phyloP scores from a whole-genome alignment of 1,139 yeast genomes.

The Nakaseomyces uthaithaninus region DNA sequence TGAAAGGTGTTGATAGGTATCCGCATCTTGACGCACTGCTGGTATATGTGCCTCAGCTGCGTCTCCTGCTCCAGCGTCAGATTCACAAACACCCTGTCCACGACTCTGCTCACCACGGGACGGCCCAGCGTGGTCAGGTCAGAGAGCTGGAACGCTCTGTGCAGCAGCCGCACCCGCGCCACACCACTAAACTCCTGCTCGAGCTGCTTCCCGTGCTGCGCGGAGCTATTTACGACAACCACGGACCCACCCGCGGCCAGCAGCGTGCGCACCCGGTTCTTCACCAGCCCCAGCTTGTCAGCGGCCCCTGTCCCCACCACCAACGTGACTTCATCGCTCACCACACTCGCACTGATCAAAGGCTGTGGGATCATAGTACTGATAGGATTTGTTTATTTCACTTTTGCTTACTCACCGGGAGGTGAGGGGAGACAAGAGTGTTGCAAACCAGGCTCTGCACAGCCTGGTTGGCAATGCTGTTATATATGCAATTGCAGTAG shows the following conservation, averaged over 20 bases:
- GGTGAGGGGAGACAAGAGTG: too few relatives aligned
- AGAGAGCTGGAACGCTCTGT: conserved; percentile 34
- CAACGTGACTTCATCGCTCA: conserved; percentile 49
- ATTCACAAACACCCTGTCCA: conserved; percentile 69
- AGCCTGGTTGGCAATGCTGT: too few relatives aligned
- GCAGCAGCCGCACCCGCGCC: conserved; percentile 29
- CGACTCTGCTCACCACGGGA: conserved; percentile 48
- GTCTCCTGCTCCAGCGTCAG: conserved; percentile 32
- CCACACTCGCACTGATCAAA: conserved; percentile 35
- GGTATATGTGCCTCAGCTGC: conserved; percentile 38
- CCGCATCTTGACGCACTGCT: conserved; percentile 49
- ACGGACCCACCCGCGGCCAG: conserved; percentile 53
- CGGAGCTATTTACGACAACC: conserved; percentile 36
- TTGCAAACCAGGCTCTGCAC: too few relatives aligned
- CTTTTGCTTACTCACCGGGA: too few relatives aligned
- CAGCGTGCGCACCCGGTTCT: conserved; percentile 44
- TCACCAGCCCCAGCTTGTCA: conserved; percentile 38
- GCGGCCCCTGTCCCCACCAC: conserved; percentile 45
- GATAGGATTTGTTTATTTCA: background rate
- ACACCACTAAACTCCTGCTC: conserved; percentile 18
- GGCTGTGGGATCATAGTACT: conserved; percentile 12
- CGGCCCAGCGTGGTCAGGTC: conserved; percentile 57
- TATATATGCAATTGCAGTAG: too few relatives aligned
- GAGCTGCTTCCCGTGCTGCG: conserved; percentile 15
- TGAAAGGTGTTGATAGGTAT: conserved; percentile 81